phyloP scores from a whole-genome alignment of 768 basidiomycete species.

The Daedaleopsis sinensis region DNA sequence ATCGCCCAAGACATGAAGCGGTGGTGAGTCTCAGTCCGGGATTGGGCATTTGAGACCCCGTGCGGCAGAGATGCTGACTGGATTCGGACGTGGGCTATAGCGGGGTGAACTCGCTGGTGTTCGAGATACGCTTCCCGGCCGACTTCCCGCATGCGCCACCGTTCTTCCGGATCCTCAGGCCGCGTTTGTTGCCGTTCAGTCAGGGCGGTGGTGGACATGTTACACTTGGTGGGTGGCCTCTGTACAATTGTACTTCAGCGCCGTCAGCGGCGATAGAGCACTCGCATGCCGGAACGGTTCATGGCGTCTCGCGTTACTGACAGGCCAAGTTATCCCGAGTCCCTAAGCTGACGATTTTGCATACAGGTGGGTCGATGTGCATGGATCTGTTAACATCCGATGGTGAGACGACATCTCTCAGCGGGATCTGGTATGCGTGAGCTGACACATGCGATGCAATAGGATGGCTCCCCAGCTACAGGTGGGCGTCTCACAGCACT shows the following conservation, averaged over 20 bases:
- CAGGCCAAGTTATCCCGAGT: too few relatives aligned
- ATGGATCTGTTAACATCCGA: slow-evolving; percentile 73
- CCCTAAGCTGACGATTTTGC: not conserved
- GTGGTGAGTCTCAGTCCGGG: slow-evolving; percentile 37
- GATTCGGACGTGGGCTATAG: slow-evolving; percentile 33
- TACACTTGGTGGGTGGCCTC: slow-evolving; percentile 49
- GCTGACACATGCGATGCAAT: not conserved
- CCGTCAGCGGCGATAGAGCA: too few relatives aligned
- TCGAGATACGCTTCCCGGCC: slow-evolving; percentile 73
- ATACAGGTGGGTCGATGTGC: slow-evolving; percentile 68
- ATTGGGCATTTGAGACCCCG: not conserved
- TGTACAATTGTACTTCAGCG: not conserved
- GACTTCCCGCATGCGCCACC: slow-evolving; percentile 71
- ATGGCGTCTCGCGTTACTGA: too few relatives aligned
- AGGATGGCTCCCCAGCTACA: slow-evolving; percentile 75
- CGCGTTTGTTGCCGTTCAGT: slow-evolving; percentile 71
- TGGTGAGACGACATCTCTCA: slow-evolving; percentile 39
- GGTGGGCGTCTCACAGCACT: slow-evolving; percentile 33
- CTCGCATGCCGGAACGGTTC: too few relatives aligned
- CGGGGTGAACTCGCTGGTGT: slow-evolving; percentile 64
- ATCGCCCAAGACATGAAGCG: slow-evolving; percentile 61
- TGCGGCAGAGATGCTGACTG: not conserved
- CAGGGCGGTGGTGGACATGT: slow-evolving; percentile 74
- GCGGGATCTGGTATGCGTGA: not conserved
- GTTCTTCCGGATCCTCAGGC: slow-evolving; percentile 76